Base-by-base conservation (phyloP, 129 eudicot genomes). In the Gnaphalium uliginosum region DNA sequence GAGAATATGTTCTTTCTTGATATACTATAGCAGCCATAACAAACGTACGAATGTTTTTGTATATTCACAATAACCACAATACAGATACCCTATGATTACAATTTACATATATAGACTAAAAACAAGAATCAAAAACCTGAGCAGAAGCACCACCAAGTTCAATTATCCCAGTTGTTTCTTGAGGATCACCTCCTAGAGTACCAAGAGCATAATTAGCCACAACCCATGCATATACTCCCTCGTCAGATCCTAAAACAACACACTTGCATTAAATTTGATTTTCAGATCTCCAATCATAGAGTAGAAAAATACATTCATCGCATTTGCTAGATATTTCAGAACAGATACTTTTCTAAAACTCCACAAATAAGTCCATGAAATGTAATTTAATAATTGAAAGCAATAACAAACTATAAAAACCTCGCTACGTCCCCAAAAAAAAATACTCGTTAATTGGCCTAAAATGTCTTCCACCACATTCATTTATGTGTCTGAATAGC, bases 131-230 rank as follows among this genome's bases (percentile, higher is more conserved):
- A 23, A 77, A n/a, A 68, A 94, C 98, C 98, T 94, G 98, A 78
- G 96, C 93, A 76, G 98, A 94, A 59, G 98, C 97, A 78, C 98
- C 98, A 74, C 98, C 98, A 83, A 94, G 98, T 82, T 94, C 97
- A 78, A 94, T 94, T 64, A 94, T 90, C 33, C 98, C 98, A 25
- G 97, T 88, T 80, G 98, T 94, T 72, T 87, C 84, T 51, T 50
- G 82, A 74, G 98, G 93, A 72, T 88, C 88, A 50, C 84, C 92
- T 70, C 98, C 98, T 81, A 94, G 97, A 76, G 89, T 87, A 58
- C 97, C 97, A 81, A 89, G 97, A 54, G 98, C 98, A 84, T 90
- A 90, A 82, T 94, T 94, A 78, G 98, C 97, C 78, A 93, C 96
- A 88, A 93, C 91, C 98, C 98, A 93, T 33, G 98, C 98, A 85